phyloP scores from a whole-genome alignment of 177 flowering plant species.

The Tripterygium wilfordii region DNA sequence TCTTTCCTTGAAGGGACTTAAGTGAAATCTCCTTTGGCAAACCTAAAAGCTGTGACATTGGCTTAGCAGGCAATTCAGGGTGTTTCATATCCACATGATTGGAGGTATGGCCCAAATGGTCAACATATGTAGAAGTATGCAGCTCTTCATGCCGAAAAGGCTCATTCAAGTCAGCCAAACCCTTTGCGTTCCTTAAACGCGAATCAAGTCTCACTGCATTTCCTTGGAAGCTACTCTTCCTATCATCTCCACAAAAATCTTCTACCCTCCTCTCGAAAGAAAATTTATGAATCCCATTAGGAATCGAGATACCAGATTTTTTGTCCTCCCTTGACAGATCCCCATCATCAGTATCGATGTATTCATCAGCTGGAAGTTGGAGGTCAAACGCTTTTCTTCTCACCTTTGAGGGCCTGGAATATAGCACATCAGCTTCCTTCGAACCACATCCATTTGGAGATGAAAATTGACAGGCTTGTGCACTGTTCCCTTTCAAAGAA shows the following conservation, averaged over 20 bases:
- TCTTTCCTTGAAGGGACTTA: constrained; percentile 10
- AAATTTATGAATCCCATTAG: constrained; percentile 19
- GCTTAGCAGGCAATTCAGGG: constrained; percentile 10
- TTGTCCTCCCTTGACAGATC: constrained; percentile 24
- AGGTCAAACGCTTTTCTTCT: constrained; percentile 71
- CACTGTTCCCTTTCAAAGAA: constrained; percentile 36
- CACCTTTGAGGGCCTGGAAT: constrained; percentile 45
- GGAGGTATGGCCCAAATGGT: constrained; percentile 21
- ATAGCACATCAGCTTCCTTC: constrained; percentile 41
- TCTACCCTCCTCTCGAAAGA: constrained; percentile 26
- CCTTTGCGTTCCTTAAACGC: constrained; percentile 16
- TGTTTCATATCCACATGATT: constrained; percentile 7
- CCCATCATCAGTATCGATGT: constrained; percentile 63
- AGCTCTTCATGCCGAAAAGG: constrained; percentile 57
- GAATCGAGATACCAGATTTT: constrained; percentile 15
- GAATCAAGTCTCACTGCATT: constrained; percentile 27
- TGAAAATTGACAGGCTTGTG: constrained; percentile 23
- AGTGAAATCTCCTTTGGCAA: constrained; percentile 12
- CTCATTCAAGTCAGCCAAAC: constrained; percentile 68
- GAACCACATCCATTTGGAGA: constrained; percentile 35
- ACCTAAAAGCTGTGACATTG: constrained; percentile 10
- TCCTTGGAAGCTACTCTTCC: constrained; percentile 18
- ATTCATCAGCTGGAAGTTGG: constrained; percentile 80
- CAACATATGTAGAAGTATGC: constrained; percentile 27
- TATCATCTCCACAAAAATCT: constrained; percentile 13